Evolutionary conservation across 2,329 filamentous ascomycete species (phyloP).

Genomic region (Colletotrichum melonis): DNA sequence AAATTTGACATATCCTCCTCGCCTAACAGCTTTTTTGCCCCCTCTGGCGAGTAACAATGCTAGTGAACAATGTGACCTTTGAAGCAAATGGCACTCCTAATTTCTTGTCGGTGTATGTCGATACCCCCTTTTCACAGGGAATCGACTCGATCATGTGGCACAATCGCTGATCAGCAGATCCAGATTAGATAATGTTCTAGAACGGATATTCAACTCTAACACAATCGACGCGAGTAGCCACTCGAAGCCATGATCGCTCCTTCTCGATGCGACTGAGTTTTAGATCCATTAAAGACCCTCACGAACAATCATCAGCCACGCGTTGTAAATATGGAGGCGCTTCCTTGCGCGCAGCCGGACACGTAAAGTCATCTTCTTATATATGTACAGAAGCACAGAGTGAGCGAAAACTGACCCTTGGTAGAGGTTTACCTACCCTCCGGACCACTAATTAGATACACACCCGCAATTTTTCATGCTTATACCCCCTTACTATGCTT

Average conservation of each 20-base stretch:
- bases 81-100: no score
- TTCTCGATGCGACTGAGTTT: no score
- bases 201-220: not conserved
- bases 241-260: not conserved
- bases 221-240: not conserved
- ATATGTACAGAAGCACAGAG: conserved; percentile 30
- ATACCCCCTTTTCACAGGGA: not conserved
- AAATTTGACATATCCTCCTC: no score
- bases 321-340: not conserved
- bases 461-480: not conserved
- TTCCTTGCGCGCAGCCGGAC: not conserved
- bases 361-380: conserved; percentile 6
- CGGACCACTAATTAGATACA: not conserved
- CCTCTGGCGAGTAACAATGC: no score
- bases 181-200: not conserved
- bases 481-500: not conserved
- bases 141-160: not conserved
- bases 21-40: no score
- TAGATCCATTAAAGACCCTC: not conserved
- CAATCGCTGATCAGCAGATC: not conserved
- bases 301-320: conserved; percentile 10
- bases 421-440: not conserved
- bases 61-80: no score
- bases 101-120: no score
- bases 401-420: conserved; percentile 4